A percentile compares a stretch with the other conserved stretches of the same genome.
These are phyloP conservation scores for Rubia tinctorum DNA, from an alignment of 305 asterid species.

Conservation along the genomic window DNA sequence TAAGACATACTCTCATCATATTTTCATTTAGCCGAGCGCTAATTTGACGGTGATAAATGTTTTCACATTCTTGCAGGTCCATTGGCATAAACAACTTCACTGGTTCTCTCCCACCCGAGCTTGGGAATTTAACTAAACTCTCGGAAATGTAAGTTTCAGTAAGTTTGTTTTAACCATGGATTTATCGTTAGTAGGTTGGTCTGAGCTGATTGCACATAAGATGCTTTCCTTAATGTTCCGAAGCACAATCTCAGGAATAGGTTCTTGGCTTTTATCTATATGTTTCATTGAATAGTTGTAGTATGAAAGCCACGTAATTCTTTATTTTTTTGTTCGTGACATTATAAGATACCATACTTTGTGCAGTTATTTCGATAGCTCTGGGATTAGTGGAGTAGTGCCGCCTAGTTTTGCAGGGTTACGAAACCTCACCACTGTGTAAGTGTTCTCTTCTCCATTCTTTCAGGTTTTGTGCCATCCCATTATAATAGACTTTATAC, in stretches of 20 bases:
- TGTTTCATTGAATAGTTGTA: not conserved
- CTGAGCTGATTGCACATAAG: not conserved
- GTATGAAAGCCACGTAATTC: not conserved
- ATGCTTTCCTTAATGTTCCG: not conserved
- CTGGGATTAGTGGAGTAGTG: constrained; percentile 63
- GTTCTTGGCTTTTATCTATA: not conserved
- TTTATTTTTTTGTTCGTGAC: not conserved
- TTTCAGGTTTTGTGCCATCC: constrained; percentile 1
- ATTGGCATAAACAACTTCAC: constrained; percentile 73
- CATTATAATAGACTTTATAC: constrained; percentile 17
- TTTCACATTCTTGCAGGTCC: constrained; percentile 32
- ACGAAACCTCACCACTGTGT: constrained; percentile 45
- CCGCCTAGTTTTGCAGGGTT: constrained; percentile 56
- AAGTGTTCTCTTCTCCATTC: constrained; percentile 22
- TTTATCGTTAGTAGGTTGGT: not conserved
- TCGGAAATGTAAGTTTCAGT: constrained; percentile 44
- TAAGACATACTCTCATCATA: constrained; percentile 29
- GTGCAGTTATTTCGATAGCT: constrained; percentile 53
- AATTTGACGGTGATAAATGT: not conserved
- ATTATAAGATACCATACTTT: constrained; percentile 5
- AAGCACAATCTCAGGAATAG: not conserved
- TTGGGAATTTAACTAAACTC: constrained; percentile 52
- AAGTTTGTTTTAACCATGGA: not conserved
- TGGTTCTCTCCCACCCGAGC: constrained; percentile 65
- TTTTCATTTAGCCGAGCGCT: not conserved